Base-by-base conservation (phyloP, 148 eudicot species). In the Gaultheria prostrata region DNA sequence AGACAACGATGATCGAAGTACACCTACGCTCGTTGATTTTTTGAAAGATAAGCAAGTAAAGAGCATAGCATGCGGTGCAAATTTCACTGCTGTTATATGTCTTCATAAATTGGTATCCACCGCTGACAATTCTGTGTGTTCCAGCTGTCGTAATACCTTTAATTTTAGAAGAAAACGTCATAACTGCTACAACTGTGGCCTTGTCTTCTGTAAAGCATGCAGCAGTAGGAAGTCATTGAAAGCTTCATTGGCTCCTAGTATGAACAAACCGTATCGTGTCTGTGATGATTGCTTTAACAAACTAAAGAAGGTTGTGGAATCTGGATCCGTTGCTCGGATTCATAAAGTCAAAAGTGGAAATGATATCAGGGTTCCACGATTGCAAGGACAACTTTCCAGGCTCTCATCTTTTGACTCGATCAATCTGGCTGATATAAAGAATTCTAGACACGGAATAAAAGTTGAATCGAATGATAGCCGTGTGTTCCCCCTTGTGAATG, bases 111-210 rank as follows among this genome's bases (percentile, higher is more conserved):
- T 94, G 89, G 82, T 89, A 82, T 89, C 93, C 13, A 85, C 89
- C 78, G 87, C 89, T 80, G 98, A 96, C 71, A 88, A 91, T 85
- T 93, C 97, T 18, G 69, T 90, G 74, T 96, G 98, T 85, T 91
- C 93, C 33, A 90, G 92, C 73, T 96, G 98, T 87, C 94, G 74
- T 80, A 92, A 86, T 77, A 93, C 88, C 48, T 96, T 96, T 84
- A 92, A 88, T 75, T 93, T 96, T 84, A 89, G 94, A 85, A 89
- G 98, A 90, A 96, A 92, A 89, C 93, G 94, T 17, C 98, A 94
- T 82, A 94, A 94, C 85, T 96, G 98, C 82, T 94, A 96, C 86
- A 96, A 96, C 86, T 94, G 98, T 88, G 98, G 98, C 80, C 92
- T 90, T 49, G 97, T 89, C 49, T 94, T 96, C 86, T 96, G 98